Conservation (phyloP, 2,329 filamentous ascomycete species). For the Neopestalotiopsis clavispora region DNA sequence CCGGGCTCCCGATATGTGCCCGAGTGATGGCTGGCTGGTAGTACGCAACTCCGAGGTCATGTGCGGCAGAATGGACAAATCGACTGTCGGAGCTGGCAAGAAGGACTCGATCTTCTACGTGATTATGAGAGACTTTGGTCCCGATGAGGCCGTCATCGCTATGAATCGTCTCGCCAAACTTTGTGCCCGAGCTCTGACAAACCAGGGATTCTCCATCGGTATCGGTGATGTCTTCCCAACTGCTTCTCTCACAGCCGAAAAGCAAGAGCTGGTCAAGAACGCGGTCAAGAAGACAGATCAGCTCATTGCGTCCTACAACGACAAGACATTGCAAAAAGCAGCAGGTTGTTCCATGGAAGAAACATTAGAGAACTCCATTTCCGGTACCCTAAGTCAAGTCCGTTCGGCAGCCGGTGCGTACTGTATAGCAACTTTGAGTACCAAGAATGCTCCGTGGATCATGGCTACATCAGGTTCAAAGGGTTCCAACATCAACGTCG, state of each 20-base stretch:
- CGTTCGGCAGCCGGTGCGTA: conserved; percentile 89
- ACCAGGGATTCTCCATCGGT: conserved; percentile 94
- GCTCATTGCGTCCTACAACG: conserved; percentile 81
- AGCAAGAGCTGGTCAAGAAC: conserved; percentile 74
- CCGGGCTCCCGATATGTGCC: conserved; percentile 72
- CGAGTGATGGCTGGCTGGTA: conserved; percentile 88
- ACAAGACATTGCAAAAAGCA: conserved; percentile 81
- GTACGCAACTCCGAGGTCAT: conserved; percentile 97
- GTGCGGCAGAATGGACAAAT: conserved; percentile 98
- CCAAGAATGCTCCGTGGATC: conserved; percentile 89
- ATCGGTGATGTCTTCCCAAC: conserved; percentile 94
- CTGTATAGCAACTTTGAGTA: conserved; percentile 88
- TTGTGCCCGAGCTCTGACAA: conserved; percentile 85
- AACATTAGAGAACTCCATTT: conserved; percentile 89
- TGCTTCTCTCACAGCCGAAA: conserved; percentile 69
- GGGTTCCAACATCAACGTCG: conserved; percentile 96
- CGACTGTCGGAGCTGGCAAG: conserved; percentile 94
- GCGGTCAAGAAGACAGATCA: conserved; percentile 84
- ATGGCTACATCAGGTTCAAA: conserved; percentile 99
- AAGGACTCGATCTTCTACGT: conserved; percentile 98
- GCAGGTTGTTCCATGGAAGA: conserved; percentile 90
- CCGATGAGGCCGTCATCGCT: conserved; percentile 82
- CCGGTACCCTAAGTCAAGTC: conserved; percentile 89
- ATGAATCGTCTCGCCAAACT: conserved; percentile 96
- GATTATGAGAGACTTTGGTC: conserved; percentile 92